phyloP scores from a whole-genome alignment of 495 filamentous ascomycete genomes.

The Penicillium ucsense region DNA sequence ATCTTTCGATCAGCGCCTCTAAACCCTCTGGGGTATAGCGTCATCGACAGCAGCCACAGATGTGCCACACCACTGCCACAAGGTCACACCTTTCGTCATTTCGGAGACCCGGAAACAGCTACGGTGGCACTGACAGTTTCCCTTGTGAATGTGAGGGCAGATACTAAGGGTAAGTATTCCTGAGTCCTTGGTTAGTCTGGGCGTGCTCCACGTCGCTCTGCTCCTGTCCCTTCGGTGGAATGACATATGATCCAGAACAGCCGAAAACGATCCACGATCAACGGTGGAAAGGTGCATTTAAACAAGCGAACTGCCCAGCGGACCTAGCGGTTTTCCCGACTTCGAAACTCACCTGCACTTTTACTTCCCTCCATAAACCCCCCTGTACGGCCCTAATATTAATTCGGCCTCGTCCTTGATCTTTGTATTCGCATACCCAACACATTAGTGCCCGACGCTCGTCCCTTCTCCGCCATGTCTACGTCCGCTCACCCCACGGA shows the following conservation, averaged over 20 bases:
- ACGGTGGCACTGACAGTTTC: too few species aligned
- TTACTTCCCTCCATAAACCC: not conserved
- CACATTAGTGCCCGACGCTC: not conserved
- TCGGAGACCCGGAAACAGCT: too few species aligned
- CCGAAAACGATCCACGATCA: too few species aligned
- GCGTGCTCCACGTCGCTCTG: too few species aligned
- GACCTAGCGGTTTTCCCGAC: too few species aligned
- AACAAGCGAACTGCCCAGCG: too few species aligned
- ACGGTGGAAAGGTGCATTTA: too few species aligned
- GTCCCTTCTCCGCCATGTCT: constrained; percentile 18
- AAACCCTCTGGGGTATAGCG: not conserved
- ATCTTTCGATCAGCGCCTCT: constrained; percentile 2
- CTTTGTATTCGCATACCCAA: not conserved
- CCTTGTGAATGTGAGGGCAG: too few species aligned
- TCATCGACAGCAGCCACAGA: not conserved
- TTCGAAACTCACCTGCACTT: not conserved
- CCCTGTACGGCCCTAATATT: not conserved
- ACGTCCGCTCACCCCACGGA: constrained; percentile 27
- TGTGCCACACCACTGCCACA: constrained; percentile 4
- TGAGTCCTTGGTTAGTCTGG: too few species aligned
- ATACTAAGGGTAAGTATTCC: too few species aligned
- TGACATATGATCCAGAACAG: too few species aligned
- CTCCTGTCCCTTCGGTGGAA: too few species aligned
- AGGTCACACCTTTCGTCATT: constrained; percentile 1
- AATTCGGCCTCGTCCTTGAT: not conserved